Conservation (phyloP, 768 basidiomycete genomes). For the Lactifluus echinatus region DNA sequence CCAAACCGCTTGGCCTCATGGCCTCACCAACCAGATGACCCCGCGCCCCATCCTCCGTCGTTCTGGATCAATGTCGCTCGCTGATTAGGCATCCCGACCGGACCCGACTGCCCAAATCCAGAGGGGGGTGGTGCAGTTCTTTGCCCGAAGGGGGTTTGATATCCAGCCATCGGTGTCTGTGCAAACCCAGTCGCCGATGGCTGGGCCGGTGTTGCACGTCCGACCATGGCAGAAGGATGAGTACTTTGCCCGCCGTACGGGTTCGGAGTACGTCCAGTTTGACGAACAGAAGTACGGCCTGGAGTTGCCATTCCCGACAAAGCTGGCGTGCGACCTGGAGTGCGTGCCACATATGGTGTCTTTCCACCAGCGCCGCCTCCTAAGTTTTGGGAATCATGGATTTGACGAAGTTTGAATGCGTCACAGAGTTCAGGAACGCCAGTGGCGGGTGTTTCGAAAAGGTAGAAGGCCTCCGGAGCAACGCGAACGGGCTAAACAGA, state of each 20-base stretch:
- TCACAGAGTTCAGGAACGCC: conserved; percentile 93
- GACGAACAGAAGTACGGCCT: conserved; percentile 71
- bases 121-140: conserved; percentile 38
- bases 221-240: conserved; percentile 29
- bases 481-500: conserved; percentile 67
- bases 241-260: conserved; percentile 45
- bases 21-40: conserved; percentile 28
- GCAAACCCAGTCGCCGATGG: conserved; percentile 21
- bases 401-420: conserved; percentile 85
- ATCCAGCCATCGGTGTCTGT: conserved; percentile 28
- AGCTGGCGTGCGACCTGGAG: conserved; percentile 63
- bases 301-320: conserved; percentile 45
- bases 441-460: conserved; percentile 84
- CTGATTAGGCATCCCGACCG: conserved; percentile 51
- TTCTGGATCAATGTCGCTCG: conserved; percentile 60
- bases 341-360: conserved; percentile 78
- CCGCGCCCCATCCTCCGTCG: conserved; percentile 30
- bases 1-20: conserved; percentile 4
- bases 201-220: conserved; percentile 30
- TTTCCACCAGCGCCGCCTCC: conserved; percentile 51
- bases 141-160: conserved; percentile 33
- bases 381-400: conserved; percentile 68
- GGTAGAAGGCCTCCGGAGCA: conserved; percentile 79
- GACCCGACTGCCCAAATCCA: conserved; percentile 34
- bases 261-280: conserved; percentile 68